These are phyloP conservation scores for Circinella minor DNA, from an alignment of 371 early-diverging fungal genomes.

Conservation along the genomic window DNA sequence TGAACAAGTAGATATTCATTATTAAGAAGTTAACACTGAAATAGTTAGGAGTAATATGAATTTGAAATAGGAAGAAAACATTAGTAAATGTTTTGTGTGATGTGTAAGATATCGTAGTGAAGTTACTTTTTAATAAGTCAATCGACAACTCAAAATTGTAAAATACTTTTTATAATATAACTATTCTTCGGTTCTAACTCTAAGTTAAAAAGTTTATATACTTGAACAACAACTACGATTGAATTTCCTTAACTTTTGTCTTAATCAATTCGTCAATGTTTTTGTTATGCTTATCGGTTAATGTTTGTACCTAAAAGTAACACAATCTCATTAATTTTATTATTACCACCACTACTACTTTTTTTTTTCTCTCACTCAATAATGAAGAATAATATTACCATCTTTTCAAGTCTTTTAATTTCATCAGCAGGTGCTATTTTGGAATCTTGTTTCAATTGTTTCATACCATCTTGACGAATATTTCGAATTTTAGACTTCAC, in stretches of 20 bases:
- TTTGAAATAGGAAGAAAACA: no score
- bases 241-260: constrained; percentile 78
- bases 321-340: background rate
- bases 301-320: constrained; percentile 64
- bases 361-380: background rate
- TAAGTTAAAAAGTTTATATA: no score
- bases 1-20: no score
- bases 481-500: constrained; percentile 68
- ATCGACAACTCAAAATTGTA: no score
- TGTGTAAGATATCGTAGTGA: no score
- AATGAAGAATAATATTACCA: constrained; percentile 33
- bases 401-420: constrained; percentile 63
- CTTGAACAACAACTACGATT: constrained; percentile 20
- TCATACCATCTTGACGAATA: constrained; percentile 76
- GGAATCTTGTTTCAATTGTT: constrained; percentile 73
- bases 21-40: no score
- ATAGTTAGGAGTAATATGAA: no score
- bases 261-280: constrained; percentile 71
- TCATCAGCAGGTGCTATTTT: constrained; percentile 66
- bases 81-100: no score
- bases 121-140: no score
- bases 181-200: no score
- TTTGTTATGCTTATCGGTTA: constrained; percentile 75
- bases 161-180: no score
- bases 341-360: background rate